A percentile compares a stretch with the other conserved stretches of the same genome.
phyloP scores from a whole-genome alignment of 768 basidiomycete genomes.

The Trametes elegans region DNA sequence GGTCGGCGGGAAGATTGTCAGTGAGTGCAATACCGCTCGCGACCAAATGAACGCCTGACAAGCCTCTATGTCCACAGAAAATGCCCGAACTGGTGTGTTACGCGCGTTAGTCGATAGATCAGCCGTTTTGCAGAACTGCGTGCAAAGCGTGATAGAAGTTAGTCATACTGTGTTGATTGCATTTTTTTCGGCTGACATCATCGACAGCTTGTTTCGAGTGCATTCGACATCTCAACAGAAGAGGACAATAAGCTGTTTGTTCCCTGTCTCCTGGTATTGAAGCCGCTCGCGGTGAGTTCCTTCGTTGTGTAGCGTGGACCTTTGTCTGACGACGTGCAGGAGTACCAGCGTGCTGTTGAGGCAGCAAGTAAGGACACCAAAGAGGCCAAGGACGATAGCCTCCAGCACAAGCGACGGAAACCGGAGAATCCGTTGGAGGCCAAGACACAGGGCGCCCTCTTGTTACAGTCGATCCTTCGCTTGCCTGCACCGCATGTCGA shows the following conservation, averaged over 20 bases:
- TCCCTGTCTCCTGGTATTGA: slow-evolving; percentile 61
- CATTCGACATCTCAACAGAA: slow-evolving; percentile 51
- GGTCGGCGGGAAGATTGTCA: slow-evolving; percentile 59
- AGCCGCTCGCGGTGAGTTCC: slow-evolving; percentile 44
- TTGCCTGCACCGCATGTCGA: slow-evolving; percentile 66
- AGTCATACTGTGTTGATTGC: slow-evolving; percentile 17
- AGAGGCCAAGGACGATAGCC: slow-evolving; percentile 24
- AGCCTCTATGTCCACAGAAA: slow-evolving; percentile 39
- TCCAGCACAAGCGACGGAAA: slow-evolving; percentile 4
- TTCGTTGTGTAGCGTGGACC: neutral
- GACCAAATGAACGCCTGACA: neutral
- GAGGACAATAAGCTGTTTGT: slow-evolving; percentile 58
- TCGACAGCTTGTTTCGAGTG: slow-evolving; percentile 53
- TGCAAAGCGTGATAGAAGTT: slow-evolving; percentile 57
- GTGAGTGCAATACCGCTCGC: slow-evolving; percentile 43
- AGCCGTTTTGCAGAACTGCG: slow-evolving; percentile 44
- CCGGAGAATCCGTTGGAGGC: slow-evolving; percentile 48
- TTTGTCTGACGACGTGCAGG: slow-evolving; percentile 16
- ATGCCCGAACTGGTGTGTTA: slow-evolving; percentile 74
- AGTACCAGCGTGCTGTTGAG: slow-evolving; percentile 21
- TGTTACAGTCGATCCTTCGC: slow-evolving; percentile 80
- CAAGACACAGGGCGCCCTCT: slow-evolving; percentile 79
- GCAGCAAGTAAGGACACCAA: slow-evolving; percentile 4
- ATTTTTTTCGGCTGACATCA: neutral
- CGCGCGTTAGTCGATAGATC: slow-evolving; percentile 73